A percentile compares a stretch with the other conserved stretches of the same genome.
Conservation (phyloP, 2,329 filamentous ascomycete genomes). For the Colletotrichum sp. region DNA sequence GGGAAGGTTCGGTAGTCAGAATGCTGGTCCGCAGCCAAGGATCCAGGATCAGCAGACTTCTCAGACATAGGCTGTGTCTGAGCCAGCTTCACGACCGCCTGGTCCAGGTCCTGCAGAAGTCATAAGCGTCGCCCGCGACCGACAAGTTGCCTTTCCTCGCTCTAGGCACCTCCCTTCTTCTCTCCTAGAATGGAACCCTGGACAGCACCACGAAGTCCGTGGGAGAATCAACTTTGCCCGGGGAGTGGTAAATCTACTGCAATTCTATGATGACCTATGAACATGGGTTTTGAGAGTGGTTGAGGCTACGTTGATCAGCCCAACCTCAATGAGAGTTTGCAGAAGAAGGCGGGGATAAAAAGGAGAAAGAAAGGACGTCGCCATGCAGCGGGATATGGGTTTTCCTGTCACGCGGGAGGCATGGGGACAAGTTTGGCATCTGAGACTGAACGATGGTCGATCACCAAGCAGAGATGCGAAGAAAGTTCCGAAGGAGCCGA, state of each 20-base stretch:
- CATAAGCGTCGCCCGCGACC: background rate
- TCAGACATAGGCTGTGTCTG: background rate
- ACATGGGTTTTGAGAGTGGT: background rate
- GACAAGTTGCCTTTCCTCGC: background rate
- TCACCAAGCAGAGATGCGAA: constrained; percentile 12
- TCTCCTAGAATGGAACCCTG: background rate
- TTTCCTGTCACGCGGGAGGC: background rate
- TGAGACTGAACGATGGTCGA: constrained; percentile 18
- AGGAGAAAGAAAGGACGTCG: background rate
- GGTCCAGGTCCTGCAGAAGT: background rate
- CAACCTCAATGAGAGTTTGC: background rate
- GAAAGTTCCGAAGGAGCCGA: constrained; percentile 19
- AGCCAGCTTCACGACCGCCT: background rate
- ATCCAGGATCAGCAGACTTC: background rate
- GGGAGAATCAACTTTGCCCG: background rate
- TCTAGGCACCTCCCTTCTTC: background rate
- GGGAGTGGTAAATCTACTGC: background rate
- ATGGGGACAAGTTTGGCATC: constrained; percentile 20
- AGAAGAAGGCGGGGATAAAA: background rate
- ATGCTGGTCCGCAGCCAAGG: background rate
- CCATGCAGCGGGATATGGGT: background rate
- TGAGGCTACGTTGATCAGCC: background rate
- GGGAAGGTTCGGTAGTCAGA: background rate
- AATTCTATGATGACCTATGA: background rate
- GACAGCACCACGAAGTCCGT: background rate